phyloP scores from a whole-genome alignment of 129 eudicot genomes.

The Flaveria bidentis region DNA sequence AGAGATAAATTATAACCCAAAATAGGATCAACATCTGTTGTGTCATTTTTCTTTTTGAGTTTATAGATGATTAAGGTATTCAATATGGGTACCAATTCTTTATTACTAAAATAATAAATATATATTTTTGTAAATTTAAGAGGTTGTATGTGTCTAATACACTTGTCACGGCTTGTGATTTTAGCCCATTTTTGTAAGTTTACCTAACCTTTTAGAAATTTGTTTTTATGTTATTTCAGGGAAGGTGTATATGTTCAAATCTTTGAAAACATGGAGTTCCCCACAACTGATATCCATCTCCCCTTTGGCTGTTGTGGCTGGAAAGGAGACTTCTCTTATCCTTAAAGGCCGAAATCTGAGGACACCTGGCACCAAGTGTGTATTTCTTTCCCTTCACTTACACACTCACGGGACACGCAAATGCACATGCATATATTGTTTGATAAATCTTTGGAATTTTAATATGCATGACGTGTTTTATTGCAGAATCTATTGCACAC shows the following conservation, averaged over 20 bases:
- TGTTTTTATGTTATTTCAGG: constrained; percentile 47
- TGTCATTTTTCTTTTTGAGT: too few species aligned
- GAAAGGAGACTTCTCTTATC: constrained; percentile 63
- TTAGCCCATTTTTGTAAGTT: not conserved
- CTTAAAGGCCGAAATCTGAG: constrained; percentile 69
- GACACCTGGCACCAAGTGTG: constrained; percentile 76
- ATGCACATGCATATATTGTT: not conserved
- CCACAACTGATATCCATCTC: constrained; percentile 70
- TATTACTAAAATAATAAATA: too few species aligned
- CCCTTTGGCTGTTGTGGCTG: constrained; percentile 91
- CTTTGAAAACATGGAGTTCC: constrained; percentile 58
- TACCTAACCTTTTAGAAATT: not conserved
- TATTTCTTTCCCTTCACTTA: constrained; percentile 2
- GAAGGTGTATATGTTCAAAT: constrained; percentile 55
- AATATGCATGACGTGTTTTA: not conserved
- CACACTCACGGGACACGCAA: not conserved
- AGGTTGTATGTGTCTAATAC: not conserved
- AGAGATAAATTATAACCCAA: too few species aligned
- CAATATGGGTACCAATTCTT: not conserved
- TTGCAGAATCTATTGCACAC: constrained; percentile 73
- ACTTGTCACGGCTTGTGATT: not conserved
- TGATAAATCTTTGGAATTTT: not conserved
- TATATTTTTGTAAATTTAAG: too few species aligned
- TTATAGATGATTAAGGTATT: too few species aligned
- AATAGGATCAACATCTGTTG: too few species aligned